Evolutionary conservation across 352 stramenopile species (phyloP).

Genomic region (Thraustochytrium striatum): DNA sequence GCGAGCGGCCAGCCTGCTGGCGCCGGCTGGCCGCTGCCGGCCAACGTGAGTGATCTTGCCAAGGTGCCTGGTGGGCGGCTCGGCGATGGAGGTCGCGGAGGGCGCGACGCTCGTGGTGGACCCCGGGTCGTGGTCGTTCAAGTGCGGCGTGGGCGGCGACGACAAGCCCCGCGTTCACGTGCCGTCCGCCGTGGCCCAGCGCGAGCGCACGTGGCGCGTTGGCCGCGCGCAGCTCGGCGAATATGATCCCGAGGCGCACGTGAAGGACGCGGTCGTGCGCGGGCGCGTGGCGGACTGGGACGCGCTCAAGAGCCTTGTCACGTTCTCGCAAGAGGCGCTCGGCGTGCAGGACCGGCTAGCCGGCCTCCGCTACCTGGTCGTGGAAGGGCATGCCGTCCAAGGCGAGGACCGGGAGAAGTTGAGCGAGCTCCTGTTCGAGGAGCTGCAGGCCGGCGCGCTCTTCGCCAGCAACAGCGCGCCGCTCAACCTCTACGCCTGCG

Average conservation of each 20-base stretch:
- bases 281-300: constrained; percentile 12
- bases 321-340: not conserved
- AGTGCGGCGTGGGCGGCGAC: constrained; percentile 24
- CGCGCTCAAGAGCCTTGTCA: not conserved
- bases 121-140: not conserved
- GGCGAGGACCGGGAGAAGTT: constrained; percentile 15
- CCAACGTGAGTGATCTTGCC: too few species aligned
- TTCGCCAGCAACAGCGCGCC: constrained; percentile 15
- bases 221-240: not conserved
- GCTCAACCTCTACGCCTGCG: constrained; percentile 36
- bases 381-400: not conserved
- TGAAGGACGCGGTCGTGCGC: constrained; percentile 3
- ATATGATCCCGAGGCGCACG: not conserved
- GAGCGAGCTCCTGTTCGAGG: constrained; percentile 20
- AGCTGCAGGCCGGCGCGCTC: not conserved
- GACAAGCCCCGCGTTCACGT: not conserved
- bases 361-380: not conserved
- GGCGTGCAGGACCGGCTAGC: not conserved
- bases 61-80: too few species aligned
- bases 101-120: constrained; percentile 31
- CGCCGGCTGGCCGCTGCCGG: not conserved
- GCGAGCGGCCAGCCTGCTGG: not conserved
- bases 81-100: too few species aligned
- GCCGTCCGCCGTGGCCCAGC: constrained; percentile 18
- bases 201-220: not conserved